phyloP scores from a whole-genome alignment of 768 basidiomycete species.

The Auriculariales sp. region DNA sequence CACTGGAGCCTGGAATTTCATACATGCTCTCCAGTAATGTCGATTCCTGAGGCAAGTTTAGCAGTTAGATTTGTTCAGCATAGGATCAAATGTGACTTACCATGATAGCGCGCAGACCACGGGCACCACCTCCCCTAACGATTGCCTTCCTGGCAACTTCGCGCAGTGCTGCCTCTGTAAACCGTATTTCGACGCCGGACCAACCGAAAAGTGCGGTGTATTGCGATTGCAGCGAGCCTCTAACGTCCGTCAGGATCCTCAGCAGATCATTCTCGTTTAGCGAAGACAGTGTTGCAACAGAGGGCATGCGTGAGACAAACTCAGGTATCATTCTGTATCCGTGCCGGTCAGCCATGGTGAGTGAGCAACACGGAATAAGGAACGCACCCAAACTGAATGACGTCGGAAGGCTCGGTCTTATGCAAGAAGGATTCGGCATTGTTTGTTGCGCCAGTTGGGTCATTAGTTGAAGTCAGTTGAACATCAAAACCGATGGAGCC shows the following conservation, averaged over 20 bases:
- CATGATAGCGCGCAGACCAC: conserved; percentile 83
- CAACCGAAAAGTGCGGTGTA: conserved; percentile 74
- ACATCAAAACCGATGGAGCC: conserved; percentile 85
- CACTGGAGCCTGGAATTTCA: conserved; percentile 73
- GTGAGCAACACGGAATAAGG: not conserved
- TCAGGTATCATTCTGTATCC: conserved; percentile 73
- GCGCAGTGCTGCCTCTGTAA: conserved; percentile 66
- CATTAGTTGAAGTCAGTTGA: conserved; percentile 15
- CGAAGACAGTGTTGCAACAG: conserved; percentile 71
- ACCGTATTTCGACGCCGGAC: conserved; percentile 74
- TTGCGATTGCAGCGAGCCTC: conserved; percentile 81
- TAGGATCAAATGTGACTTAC: conserved; percentile 20
- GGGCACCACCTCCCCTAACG: conserved; percentile 76
- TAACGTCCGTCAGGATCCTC: conserved; percentile 83
- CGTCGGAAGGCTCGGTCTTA: conserved; percentile 64
- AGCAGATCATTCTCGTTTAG: conserved; percentile 71
- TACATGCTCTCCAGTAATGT: conserved; percentile 85
- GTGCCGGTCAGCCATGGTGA: conserved; percentile 1
- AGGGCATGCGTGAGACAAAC: conserved; percentile 86
- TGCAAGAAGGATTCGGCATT: conserved; percentile 44
- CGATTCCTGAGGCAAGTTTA: conserved; percentile 38
- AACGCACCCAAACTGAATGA: conserved; percentile 66
- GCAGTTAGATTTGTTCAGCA: not conserved
- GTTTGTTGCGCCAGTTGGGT: conserved; percentile 25
- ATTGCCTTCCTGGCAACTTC: conserved; percentile 70